Evolutionary conservation across 371 early-diverging fungal species (phyloP).

Genomic region (Saksenaea vasiformis): DNA sequence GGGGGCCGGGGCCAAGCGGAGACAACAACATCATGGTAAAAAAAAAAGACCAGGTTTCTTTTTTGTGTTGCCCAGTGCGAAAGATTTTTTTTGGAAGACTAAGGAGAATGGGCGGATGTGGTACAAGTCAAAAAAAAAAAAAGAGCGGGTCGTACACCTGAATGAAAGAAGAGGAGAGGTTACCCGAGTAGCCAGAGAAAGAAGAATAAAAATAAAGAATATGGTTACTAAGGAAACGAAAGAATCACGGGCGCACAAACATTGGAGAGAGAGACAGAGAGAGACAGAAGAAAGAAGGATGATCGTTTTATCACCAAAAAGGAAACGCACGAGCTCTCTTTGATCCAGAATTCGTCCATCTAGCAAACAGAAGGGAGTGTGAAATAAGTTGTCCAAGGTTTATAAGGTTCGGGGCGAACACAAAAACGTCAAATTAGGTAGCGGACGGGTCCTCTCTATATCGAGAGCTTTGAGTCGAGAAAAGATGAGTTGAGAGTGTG

Average conservation of each 20-base stretch:
- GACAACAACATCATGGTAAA: no score
- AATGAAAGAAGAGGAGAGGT: no score
- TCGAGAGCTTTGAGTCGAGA: no score
- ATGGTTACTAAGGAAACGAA: background rate
- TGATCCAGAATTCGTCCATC: conserved; percentile 1
- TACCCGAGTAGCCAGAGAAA: no score
- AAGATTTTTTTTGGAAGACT: conserved; percentile 10
- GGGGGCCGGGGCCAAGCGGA: background rate
- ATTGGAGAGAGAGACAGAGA: background rate
- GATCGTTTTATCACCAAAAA: conserved; percentile 2
- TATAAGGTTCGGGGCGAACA: background rate
- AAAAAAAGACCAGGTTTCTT: background rate
- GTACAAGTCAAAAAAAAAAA: no score
- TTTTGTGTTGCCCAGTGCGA: background rate
- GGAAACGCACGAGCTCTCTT: conserved; percentile 1
- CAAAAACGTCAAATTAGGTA: background rate
- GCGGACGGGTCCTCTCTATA: conserved; percentile 13
- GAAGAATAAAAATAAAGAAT: background rate
- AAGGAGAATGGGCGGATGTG: conserved; percentile 18
- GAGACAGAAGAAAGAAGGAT: no score
- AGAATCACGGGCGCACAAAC: background rate
- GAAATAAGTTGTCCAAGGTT: background rate
- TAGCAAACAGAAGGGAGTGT: conserved; percentile 4
- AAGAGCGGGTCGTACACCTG: no score
- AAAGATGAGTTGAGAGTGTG: no score